Evolutionary conservation across 768 basidiomycete species (phyloP).

Genomic region (Roridomyces roridus): DNA sequence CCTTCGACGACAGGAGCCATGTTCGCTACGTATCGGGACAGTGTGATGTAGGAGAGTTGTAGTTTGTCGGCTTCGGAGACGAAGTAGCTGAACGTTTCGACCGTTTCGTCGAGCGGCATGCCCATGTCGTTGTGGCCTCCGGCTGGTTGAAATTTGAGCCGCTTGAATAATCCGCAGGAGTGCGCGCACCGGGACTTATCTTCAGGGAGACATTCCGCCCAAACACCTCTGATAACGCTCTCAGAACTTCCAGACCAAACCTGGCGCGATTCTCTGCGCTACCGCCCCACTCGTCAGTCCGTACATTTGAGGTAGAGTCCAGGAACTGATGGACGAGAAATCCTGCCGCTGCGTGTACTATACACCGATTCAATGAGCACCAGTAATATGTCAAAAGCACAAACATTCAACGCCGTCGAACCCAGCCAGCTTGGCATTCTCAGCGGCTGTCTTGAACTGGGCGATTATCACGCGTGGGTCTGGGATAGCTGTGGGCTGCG

Average conservation of each 20-base stretch:
- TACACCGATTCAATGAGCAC: not conserved
- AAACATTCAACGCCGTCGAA: conserved; percentile 62
- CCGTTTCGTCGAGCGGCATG: conserved; percentile 51
- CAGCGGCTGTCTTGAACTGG: conserved; percentile 49
- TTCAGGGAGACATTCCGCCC: conserved; percentile 53
- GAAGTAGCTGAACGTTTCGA: conserved; percentile 49
- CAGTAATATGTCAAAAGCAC: conserved; percentile 4
- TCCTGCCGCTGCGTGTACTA: conserved; percentile 52
- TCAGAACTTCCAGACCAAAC: conserved; percentile 58
- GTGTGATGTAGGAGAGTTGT: conserved; percentile 13
- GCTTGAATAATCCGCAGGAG: too few species aligned
- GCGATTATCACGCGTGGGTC: conserved; percentile 48
- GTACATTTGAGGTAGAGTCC: conserved; percentile 51
- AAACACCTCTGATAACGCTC: conserved; percentile 46
- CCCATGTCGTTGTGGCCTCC: conserved; percentile 55
- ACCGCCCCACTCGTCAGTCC: conserved; percentile 68
- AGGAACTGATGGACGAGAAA: conserved; percentile 58
- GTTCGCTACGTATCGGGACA: not conserved
- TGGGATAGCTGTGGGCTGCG: conserved; percentile 45
- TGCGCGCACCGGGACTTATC: conserved; percentile 36
- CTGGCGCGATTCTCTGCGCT: conserved; percentile 61
- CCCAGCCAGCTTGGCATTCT: conserved; percentile 57
- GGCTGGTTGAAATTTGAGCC: conserved; percentile 31
- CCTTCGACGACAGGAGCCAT: conserved; percentile 1
- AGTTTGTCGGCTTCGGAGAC: conserved; percentile 47